Evolutionary conservation across 1,284 basidiomycete genomes (phyloP).

Genomic region (Malassezia japonica): DNA sequence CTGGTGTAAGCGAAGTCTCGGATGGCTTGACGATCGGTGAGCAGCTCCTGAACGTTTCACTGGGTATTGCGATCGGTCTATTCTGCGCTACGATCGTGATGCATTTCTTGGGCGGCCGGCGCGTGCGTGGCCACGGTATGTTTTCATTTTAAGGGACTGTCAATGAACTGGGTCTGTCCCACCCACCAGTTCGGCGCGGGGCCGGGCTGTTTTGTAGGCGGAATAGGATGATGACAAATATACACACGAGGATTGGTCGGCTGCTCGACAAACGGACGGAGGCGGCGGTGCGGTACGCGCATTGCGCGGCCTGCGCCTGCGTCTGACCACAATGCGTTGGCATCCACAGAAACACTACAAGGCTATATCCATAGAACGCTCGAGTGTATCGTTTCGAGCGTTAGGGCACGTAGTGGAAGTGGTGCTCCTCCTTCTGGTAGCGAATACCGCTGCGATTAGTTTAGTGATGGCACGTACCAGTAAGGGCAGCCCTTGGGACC

Average conservation of each 20-base stretch:
- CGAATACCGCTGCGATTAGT: slow-evolving; percentile 14
- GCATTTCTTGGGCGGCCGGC: slow-evolving; percentile 33
- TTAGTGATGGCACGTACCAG: slow-evolving; percentile 19
- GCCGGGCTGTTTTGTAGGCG: background rate
- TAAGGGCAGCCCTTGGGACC: slow-evolving; percentile 36
- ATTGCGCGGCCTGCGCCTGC: too few species aligned
- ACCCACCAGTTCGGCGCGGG: too few species aligned
- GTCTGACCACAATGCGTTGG: too few species aligned
- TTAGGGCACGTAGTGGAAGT: slow-evolving; percentile 2
- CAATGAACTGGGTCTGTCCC: background rate
- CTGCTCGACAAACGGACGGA: too few species aligned
- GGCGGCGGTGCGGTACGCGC: too few species aligned
- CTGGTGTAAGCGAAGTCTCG: slow-evolving; percentile 4
- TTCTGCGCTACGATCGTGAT: slow-evolving; percentile 40
- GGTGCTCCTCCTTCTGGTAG: slow-evolving; percentile 9
- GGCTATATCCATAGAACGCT: too few species aligned
- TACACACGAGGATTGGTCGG: background rate
- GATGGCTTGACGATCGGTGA: slow-evolving; percentile 25
- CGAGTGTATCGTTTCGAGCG: too few species aligned
- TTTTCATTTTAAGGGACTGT: slow-evolving; percentile 40
- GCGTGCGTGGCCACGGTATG: slow-evolving; percentile 31
- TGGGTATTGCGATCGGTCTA: slow-evolving; percentile 45
- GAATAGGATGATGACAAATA: background rate
- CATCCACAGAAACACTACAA: too few species aligned
- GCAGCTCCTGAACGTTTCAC: slow-evolving; percentile 37